Base-by-base conservation (phyloP, 495 filamentous ascomycete genomes). In the Lasiosphaeria miniovina region DNA sequence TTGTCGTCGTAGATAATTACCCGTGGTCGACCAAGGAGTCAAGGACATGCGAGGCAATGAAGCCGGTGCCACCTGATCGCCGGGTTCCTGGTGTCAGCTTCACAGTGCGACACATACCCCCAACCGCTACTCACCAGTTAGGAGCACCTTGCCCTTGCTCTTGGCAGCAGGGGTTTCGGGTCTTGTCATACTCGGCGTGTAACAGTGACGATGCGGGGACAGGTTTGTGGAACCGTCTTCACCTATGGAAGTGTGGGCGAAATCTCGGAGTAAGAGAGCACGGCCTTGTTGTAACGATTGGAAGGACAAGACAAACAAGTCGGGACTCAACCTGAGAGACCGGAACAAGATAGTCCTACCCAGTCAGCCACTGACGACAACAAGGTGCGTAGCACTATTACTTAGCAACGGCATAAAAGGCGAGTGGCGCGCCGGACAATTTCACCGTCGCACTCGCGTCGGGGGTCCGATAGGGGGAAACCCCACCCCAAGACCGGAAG, bases 1-100 rank as follows among this genome's bases (percentile, higher is more conserved):
- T 2, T 24, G 24, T 2, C 24, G 24, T 24, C 2, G 24, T 24
- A 24, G 24, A 24, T 2, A 38, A 3, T 0, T 54, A 73, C 71
- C 68, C 70, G 6, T 68, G 59, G 12, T 70, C 65, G 3, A 76
- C 59, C 7, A 77, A 61, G 12, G 46, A 53, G 49, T 76, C 68
- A 2, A 77, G 62, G 32, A 77, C 66, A 41, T 77, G 75, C 0
- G 74, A 75, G 52, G 75, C 75, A 32, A 77, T 70, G 58, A 77
- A 77, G 50, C 75, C 75, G 7, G 67, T 74, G 0, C 75, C 75
- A 2, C 75, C 75, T 75, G 57, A 9, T 3, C 57, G 45, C 36
- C 5, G 9, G 7, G 24, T 40, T 3, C 38, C 52, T 34, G 38
- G 12, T 34, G 24, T 5, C 0, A 40, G 40, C 5, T 24, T n/a